These are phyloP conservation scores for Suaeda aralocaspica DNA, from an alignment of 148 eudicot species.

Conservation along the genomic window DNA sequence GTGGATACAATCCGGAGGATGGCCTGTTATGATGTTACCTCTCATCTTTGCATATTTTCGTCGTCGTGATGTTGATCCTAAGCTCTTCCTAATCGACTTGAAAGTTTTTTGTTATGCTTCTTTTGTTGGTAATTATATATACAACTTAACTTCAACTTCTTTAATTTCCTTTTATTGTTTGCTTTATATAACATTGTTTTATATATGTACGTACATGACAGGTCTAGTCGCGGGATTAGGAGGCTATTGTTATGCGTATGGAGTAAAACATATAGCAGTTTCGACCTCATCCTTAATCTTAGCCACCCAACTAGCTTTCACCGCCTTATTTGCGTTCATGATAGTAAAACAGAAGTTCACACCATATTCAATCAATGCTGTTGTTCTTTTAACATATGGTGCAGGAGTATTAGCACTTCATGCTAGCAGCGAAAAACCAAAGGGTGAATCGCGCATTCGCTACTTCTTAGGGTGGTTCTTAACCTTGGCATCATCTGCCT, in stretches of 20 bases:
- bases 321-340: slow-evolving; percentile 47
- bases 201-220: no score
- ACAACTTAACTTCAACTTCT: not conserved
- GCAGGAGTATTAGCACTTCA: slow-evolving; percentile 56
- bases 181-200: no score
- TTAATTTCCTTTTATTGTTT: no score
- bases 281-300: slow-evolving; percentile 58
- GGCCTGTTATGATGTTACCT: slow-evolving; percentile 54
- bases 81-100: slow-evolving; percentile 28
- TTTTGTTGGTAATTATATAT: not conserved
- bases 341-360: slow-evolving; percentile 56
- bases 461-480: slow-evolving; percentile 47
- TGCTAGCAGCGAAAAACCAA: slow-evolving; percentile 45
- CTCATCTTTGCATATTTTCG: slow-evolving; percentile 32
- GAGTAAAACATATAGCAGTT: slow-evolving; percentile 51
- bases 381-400: slow-evolving; percentile 50
- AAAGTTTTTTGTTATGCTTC: slow-evolving; percentile 29
- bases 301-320: slow-evolving; percentile 62
- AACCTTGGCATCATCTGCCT: slow-evolving; percentile 45
- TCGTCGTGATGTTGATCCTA: slow-evolving; percentile 32
- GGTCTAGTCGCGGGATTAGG: slow-evolving; percentile 49
- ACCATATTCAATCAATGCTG: slow-evolving; percentile 48
- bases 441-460: slow-evolving; percentile 28
- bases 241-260: slow-evolving; percentile 54
- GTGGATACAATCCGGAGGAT: slow-evolving; percentile 49